Evolutionary conservation across 345 rosid species (phyloP), one percentile per base, ranked within the genome.

Genomic region (Rhodamnia rubescens): DNA sequence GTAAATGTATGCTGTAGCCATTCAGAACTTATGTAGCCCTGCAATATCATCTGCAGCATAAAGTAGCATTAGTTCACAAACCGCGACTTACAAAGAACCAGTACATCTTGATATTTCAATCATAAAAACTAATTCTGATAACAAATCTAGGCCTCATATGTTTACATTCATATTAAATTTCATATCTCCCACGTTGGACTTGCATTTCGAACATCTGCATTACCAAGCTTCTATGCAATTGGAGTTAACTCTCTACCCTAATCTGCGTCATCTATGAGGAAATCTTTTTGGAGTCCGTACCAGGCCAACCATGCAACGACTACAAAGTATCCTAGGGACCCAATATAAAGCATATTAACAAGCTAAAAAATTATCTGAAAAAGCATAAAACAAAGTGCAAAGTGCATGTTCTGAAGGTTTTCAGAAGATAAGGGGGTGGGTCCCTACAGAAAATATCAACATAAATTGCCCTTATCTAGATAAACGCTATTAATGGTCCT

Each of bases 1-100:
- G 88, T 84, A 83, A 94, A 92, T 84, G 93, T 92, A 61, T 89
- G 87, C 61, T 87, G 87, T 56, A 94, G 85, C 99, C 99, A 98
- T 59, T 92, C 90, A 52, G 92, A 92, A 87, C 91, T 92, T 55
- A 98, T 87, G 91, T 91, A 96, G 32, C 42, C 61, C 85, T 83
- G 96, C 90, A 91, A 88, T 83, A 98, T 93, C 97, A 96, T 94
- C 99, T 98, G 95, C 85, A 85, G 59, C 51, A 69, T 69, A 69
- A 18, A 36, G 11, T 69, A 36, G 26, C 26, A 0, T 36, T 69
- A 36, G 80, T 42, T 69, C 80, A 36, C 80, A 22, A 69, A 69
- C 26, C 80, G 10, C 1, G 4, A 69, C 80, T 69, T 69, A 42
- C 47, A 36, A 36, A 69, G 80, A 36, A 69, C 7, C 80, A 69